Conservation (phyloP, 1,139 yeast genomes). For the Kodamaea anthophila region DNA sequence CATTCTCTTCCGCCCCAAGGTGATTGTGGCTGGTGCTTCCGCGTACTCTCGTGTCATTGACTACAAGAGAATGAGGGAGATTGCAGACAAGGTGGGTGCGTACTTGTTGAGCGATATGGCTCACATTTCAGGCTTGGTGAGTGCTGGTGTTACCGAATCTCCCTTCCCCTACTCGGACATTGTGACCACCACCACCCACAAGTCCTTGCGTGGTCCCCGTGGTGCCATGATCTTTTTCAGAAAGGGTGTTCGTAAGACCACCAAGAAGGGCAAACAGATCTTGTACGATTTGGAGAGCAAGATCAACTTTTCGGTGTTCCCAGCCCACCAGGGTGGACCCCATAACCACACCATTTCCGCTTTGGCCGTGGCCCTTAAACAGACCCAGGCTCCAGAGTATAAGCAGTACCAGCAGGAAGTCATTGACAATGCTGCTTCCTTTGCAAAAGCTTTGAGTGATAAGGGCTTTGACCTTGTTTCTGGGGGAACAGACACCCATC, state of each 20-base stretch:
- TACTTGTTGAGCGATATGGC: conserved; percentile 94
- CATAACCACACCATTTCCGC: conserved; percentile 97
- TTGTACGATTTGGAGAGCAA: conserved; percentile 81
- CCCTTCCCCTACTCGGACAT: conserved; percentile 94
- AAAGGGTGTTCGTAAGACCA: conserved; percentile 80
- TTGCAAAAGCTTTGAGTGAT: conserved; percentile 61
- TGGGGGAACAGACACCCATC: conserved; percentile 91
- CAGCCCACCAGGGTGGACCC: conserved; percentile 99
- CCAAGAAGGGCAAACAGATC: conserved; percentile 84
- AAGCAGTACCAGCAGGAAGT: conserved; percentile 80
- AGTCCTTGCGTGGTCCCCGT: conserved; percentile 96
- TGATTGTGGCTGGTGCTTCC: conserved; percentile 93
- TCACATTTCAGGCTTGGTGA: conserved; percentile 88
- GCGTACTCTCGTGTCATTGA: conserved; percentile 91
- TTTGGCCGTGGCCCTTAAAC: conserved; percentile 88
- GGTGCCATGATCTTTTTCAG: conserved; percentile 98
- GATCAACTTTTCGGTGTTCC: conserved; percentile 94
- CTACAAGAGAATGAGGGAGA: conserved; percentile 80
- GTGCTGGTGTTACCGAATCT: conserved; percentile 87
- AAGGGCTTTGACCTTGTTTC: conserved; percentile 79
- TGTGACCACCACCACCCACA: conserved; percentile 96
- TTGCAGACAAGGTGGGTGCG: conserved; percentile 91
- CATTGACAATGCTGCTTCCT: conserved; percentile 69
- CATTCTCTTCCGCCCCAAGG: conserved; percentile 83
- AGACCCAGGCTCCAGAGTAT: conserved; percentile 81